A percentile compares a stretch with the other conserved stretches of the same genome.
phyloP scores from a whole-genome alignment of 2,329 filamentous ascomycete species.

The Rutstroemia sp. region DNA sequence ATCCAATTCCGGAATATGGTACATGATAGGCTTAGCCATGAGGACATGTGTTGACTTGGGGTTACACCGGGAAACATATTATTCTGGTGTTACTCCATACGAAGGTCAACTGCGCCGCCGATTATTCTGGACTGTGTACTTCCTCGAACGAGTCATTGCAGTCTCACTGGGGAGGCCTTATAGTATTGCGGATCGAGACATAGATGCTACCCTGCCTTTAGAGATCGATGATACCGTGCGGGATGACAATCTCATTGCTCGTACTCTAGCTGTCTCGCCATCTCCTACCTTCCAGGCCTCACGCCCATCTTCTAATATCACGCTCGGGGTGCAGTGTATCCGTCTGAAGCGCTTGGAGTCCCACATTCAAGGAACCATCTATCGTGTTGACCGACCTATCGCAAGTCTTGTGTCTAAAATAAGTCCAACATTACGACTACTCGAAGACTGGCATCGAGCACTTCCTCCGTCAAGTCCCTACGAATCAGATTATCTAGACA shows the following conservation, averaged over 20 bases:
- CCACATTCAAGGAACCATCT: slow-evolving; percentile 44
- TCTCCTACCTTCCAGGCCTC: slow-evolving; percentile 26
- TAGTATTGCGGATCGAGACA: slow-evolving; percentile 43
- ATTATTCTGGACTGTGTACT: slow-evolving; percentile 46
- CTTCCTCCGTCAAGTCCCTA: slow-evolving; percentile 25
- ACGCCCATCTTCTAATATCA: slow-evolving; percentile 31
- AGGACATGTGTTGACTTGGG: slow-evolving; percentile 45
- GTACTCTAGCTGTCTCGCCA: slow-evolving; percentile 26
- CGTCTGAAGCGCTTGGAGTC: slow-evolving; percentile 41
- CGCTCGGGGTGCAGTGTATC: slow-evolving; percentile 37
- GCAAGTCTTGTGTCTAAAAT: slow-evolving; percentile 39
- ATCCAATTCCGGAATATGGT: slow-evolving; percentile 45
- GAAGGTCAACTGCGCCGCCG: slow-evolving; percentile 38
- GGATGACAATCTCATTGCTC: slow-evolving; percentile 26
- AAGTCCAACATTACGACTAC: slow-evolving; percentile 36
- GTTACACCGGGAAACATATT: slow-evolving; percentile 40
- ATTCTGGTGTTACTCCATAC: slow-evolving; percentile 34
- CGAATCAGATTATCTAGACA: slow-evolving; percentile 39
- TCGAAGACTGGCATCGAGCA: slow-evolving; percentile 40
- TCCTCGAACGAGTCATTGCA: slow-evolving; percentile 41
- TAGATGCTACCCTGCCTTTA: slow-evolving; percentile 41
- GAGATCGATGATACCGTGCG: slow-evolving; percentile 36
- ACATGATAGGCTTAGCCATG: slow-evolving; percentile 47
- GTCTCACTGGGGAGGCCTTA: slow-evolving; percentile 43
- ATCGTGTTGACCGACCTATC: slow-evolving; percentile 40